These are phyloP conservation scores for Rhizophlyctis rosea DNA, from an alignment of 192 early-diverging fungal species.

Conservation along the genomic window DNA sequence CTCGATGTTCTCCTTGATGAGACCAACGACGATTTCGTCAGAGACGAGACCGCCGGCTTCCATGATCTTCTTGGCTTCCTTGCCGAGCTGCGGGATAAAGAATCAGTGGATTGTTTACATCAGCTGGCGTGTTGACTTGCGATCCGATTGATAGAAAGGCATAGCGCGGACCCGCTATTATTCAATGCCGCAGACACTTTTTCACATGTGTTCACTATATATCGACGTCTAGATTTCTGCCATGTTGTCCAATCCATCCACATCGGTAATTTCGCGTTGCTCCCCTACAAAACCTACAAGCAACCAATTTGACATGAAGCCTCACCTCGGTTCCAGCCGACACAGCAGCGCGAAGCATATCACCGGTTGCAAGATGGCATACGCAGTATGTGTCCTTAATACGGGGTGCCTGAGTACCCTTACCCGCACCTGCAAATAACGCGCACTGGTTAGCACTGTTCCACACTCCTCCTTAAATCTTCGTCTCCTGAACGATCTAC, in stretches of 20 bases:
- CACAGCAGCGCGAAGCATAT: slow-evolving; percentile 98
- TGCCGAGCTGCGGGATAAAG: slow-evolving; percentile 62
- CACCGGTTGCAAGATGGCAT: slow-evolving; percentile 98
- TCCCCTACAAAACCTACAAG: too few relatives aligned
- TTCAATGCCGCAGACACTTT: background rate
- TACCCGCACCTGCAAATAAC: slow-evolving; percentile 46
- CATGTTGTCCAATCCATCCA: too few relatives aligned
- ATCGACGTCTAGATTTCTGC: too few relatives aligned
- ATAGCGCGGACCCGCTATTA: background rate
- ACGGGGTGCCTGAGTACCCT: slow-evolving; percentile 92
- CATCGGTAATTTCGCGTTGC: too few relatives aligned
- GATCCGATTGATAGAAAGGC: slow-evolving; percentile 1
- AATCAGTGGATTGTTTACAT: background rate
- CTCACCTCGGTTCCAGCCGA: slow-evolving; percentile 75
- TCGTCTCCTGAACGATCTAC: background rate
- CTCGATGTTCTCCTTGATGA: slow-evolving; percentile 96
- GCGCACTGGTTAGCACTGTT: background rate
- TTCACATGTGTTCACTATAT: too few relatives aligned
- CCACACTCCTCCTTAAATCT: slow-evolving; percentile 12
- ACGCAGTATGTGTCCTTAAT: slow-evolving; percentile 96
- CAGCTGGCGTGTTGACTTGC: slow-evolving; percentile 5
- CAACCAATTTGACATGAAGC: too few relatives aligned
- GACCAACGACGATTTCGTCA: slow-evolving; percentile 97
- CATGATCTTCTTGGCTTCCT: slow-evolving; percentile 99
- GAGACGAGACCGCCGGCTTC: slow-evolving; percentile 94